A percentile compares a stretch with the other conserved stretches of the same genome.
These are phyloP conservation scores for Monosporozyma aerobia DNA, from an alignment of 805 yeast species.

Conservation along the genomic window DNA sequence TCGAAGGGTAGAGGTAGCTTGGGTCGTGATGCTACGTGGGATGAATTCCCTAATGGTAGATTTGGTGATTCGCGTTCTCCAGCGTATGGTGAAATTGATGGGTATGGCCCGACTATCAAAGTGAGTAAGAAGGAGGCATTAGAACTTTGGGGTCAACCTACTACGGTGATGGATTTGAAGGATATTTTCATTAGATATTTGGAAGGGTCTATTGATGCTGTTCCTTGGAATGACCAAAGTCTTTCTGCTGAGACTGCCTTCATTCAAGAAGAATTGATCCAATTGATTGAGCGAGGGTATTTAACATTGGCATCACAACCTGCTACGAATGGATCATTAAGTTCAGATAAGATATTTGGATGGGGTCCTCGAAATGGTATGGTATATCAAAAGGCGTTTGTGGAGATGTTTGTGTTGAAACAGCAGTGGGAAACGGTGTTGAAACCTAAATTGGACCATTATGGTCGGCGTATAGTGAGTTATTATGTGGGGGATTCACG, in stretches of 20 bases:
- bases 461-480: conserved; percentile 42
- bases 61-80: conserved; percentile 93
- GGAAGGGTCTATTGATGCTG: conserved; percentile 60
- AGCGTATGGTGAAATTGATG: conserved; percentile 96
- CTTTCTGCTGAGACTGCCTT: conserved; percentile 83
- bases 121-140: conserved; percentile 58
- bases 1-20: conserved; percentile 76
- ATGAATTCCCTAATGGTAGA: conserved; percentile 92
- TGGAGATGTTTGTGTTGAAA: conserved; percentile 77
- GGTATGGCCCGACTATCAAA: conserved; percentile 88
- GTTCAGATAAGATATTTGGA: conserved; percentile 84
- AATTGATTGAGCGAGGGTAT: conserved; percentile 61
- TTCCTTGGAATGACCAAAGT: conserved; percentile 90
- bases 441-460: conserved; percentile 40
- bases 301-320: conserved; percentile 96
- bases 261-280: conserved; percentile 83
- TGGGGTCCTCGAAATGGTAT: conserved; percentile 94
- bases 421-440: conserved; percentile 54
- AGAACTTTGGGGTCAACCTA: conserved; percentile 76
- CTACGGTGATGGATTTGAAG: conserved; percentile 47
- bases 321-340: conserved; percentile 68
- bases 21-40: conserved; percentile 93
- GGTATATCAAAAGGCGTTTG: conserved; percentile 87
- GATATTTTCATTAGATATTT: conserved; percentile 62
- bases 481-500: conserved; percentile 65